Evolutionary conservation across 768 basidiomycete genomes (phyloP), one percentile per base, ranked within the genome.

Genomic region (Trametes cinnabarina): DNA sequence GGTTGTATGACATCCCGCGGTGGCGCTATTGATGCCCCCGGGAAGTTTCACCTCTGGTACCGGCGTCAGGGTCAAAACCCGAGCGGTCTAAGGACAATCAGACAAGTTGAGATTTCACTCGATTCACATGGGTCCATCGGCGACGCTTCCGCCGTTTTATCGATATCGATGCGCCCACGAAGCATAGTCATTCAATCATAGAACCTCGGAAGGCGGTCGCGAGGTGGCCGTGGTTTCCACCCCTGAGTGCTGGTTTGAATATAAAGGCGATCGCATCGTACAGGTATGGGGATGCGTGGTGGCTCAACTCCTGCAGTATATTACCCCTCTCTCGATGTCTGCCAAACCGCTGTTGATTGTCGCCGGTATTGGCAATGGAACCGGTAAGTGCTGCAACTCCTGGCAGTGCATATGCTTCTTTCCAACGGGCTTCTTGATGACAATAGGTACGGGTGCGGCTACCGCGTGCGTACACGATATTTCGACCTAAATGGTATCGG

Each of bases 321-420:
- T 46, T 11, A n/a, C 35, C 8, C 17, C 42, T 26, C 14, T 15
- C 42, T 43, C 23, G 14, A 71, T 72, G 71, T 60, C 68, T 22
- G 20, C 34, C 28, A 65, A 66, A 19, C 73, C 76, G 5, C 66
- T 78, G 49, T 60, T 75, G 37, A 69, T 77, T 47, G 71, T 78
- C 15, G 74, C 74, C n/a, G 77, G 77, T 30, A 58, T 77, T n/a
- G 77, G 77, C 3, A 73, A 70, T 42, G 71, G 72, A 15, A 62
- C 69, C 17, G 76, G 76, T 72, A 49, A 30, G 68, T 65, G 25
- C 23, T 17, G 15, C 20, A 26, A 17, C 14, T 11, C 23, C 5
- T 19, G 42, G 14, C 30, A 37, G 26, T 10, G 19, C 9, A 23
- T 3, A 51, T 3, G n/a, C 19, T 2, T 22, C 19, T 14, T 26